Evolutionary conservation across 2,329 filamentous ascomycete genomes (phyloP), one percentile per base, ranked within the genome.

Genomic region (Myotisia sp.): DNA sequence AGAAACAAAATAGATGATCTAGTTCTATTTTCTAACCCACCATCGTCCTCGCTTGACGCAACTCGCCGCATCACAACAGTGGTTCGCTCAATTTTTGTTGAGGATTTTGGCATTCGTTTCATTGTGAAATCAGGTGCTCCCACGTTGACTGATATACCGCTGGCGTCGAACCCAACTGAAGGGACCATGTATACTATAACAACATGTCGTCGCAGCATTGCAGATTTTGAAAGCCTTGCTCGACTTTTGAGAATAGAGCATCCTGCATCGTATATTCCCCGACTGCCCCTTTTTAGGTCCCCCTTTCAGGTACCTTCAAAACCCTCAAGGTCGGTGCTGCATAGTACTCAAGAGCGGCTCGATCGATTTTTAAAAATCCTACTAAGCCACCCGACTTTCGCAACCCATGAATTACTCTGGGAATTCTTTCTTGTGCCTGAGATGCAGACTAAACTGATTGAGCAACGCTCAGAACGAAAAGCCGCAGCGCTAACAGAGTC

Each of bases 401-500:
- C 84, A 0, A 93, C 83, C 0, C 92, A 98, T 51, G 90, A 98
- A 60, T 84, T 95, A 70, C 69, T 98, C 2, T 98, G 90, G 92
- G 90, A 98, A 49, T 98, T 98, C 60, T 93, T 98, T 58, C 69
- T 98, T 1, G 86, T 98, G 8, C 90, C 90, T 1, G 90, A 98
- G 46, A 74, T 98, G 32, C 83, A 93, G 52, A 71, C 82, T 0
- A 76, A 84, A 13, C 84, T 86, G 72, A 87, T 95, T 68, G 79
- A 82, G 34, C 79, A 92, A 54, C 74, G 90, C 32, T 92, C 82
- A 42, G 75, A 76, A 36, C 74, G 85, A 41, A 98, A 98, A 58
- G 81, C 84, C 3, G 79, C 86, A 53, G 74, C 79, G 0, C 71
- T 87, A 18, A 65, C 73, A 3, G 90, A 98, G 51, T 86, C 77